Conservation (phyloP, 176 grass and related monocot species). For the Hsuehochloa calcarea region DNA sequence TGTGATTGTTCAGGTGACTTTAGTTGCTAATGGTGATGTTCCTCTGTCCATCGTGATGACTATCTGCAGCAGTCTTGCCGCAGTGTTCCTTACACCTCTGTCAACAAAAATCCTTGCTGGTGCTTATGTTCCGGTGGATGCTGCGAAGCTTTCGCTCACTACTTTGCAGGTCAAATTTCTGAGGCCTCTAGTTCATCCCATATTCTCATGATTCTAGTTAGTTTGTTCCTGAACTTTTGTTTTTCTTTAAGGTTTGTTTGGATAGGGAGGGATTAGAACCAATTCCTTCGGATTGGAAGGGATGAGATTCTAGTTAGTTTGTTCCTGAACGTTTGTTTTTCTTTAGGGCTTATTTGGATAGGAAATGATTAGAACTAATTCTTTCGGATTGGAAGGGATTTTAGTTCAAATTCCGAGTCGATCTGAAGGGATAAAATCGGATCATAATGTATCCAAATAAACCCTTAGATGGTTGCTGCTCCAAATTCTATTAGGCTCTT, state of each 20-base stretch:
- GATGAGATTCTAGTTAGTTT: too few relatives aligned
- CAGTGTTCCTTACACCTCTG: slow-evolving; percentile 70
- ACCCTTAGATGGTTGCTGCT: slow-evolving; percentile 67
- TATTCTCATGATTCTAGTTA: background rate
- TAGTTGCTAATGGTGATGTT: slow-evolving; percentile 76
- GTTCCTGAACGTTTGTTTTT: too few relatives aligned
- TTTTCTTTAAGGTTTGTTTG: too few relatives aligned
- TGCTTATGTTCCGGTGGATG: slow-evolving; percentile 73
- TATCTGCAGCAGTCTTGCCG: slow-evolving; percentile 62
- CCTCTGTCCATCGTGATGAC: slow-evolving; percentile 79
- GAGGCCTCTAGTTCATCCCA: background rate
- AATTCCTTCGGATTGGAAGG: too few relatives aligned
- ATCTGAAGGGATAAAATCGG: too few relatives aligned
- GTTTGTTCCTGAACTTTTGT: slow-evolving; percentile 10
- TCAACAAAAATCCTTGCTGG: slow-evolving; percentile 76
- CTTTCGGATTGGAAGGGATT: too few relatives aligned
- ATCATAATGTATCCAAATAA: too few relatives aligned
- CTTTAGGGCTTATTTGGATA: too few relatives aligned
- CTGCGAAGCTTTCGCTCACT: slow-evolving; percentile 57
- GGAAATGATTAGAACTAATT: too few relatives aligned
- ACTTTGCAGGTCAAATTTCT: slow-evolving; percentile 73
- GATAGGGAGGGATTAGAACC: too few relatives aligned
- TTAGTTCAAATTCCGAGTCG: too few relatives aligned
- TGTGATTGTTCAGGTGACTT: slow-evolving; percentile 78
- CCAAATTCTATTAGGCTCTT: slow-evolving; percentile 74